Evolutionary conservation across 225 moss, liverwort and hornwort genomes (phyloP).

Genomic region (Bryum argenteum): DNA sequence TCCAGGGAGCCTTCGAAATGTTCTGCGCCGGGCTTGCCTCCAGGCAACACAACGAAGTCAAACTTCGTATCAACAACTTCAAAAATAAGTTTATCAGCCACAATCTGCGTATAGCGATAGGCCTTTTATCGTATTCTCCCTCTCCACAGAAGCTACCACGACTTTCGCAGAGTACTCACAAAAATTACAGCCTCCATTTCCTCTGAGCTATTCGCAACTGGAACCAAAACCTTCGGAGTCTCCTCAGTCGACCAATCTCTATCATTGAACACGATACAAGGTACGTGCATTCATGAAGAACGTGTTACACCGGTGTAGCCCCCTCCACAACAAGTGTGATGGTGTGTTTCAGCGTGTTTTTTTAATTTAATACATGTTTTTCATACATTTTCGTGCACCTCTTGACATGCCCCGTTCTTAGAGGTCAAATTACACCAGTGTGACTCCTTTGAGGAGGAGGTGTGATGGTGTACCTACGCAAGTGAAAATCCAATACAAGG

Average conservation of each 20-base stretch:
- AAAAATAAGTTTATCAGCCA: slow-evolving; percentile 67
- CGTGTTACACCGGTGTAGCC: no score
- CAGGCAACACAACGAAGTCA: slow-evolving; percentile 78
- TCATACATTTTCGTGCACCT: no score
- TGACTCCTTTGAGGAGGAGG: no score
- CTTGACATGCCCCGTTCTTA: no score
- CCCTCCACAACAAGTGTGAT: no score
- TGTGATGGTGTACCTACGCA: no score
- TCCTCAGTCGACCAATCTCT: slow-evolving; percentile 37
- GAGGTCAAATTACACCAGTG: no score
- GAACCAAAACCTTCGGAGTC: slow-evolving; percentile 54
- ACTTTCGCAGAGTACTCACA: slow-evolving; percentile 84
- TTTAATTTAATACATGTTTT: no score
- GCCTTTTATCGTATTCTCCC: slow-evolving; percentile 60
- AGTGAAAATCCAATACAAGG: no score
- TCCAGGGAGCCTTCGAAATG: slow-evolving; percentile 57
- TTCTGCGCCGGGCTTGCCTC: slow-evolving; percentile 90
- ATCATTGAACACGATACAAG: slow-evolving; percentile 44
- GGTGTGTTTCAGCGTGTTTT: no score
- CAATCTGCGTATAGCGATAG: no score
- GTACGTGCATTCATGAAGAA: no score
- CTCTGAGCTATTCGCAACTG: slow-evolving; percentile 85
- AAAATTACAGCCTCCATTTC: slow-evolving; percentile 95
- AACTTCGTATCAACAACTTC: slow-evolving; percentile 53
- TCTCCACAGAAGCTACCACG: slow-evolving; percentile 80